Conservation (phyloP, 805 yeast species). For the Scheffersomyces ergatensis region DNA sequence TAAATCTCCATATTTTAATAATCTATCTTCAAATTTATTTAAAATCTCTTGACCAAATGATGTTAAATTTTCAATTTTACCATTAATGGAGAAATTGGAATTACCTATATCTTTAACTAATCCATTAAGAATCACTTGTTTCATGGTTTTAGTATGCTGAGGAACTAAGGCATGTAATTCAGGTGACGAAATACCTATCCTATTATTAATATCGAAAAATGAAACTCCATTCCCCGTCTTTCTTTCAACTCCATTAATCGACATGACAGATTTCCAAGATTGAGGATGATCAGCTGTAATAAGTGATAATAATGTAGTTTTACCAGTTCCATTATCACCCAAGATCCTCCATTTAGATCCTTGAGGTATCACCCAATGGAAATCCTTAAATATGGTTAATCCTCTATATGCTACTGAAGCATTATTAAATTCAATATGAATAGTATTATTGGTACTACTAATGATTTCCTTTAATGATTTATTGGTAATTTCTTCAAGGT, state of each 20-base stretch:
- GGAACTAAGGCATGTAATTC: constrained; percentile 91
- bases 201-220: constrained; percentile 73
- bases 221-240: constrained; percentile 68
- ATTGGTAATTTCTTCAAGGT: constrained; percentile 6
- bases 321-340: constrained; percentile 92
- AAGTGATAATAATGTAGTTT: constrained; percentile 80
- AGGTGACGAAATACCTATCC: constrained; percentile 88
- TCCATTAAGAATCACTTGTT: constrained; percentile 69
- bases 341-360: constrained; percentile 88
- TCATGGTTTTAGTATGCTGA: constrained; percentile 41
- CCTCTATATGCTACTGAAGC: constrained; percentile 69
- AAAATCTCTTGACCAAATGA: constrained; percentile 17
- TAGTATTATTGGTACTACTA: constrained; percentile 1
- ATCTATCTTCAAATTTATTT: constrained; percentile 16
- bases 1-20: constrained; percentile 35
- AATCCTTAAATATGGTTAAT: constrained; percentile 52
- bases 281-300: constrained; percentile 96
- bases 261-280: constrained; percentile 77
- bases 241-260: constrained; percentile 64
- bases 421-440: constrained; percentile 48
- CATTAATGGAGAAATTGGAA: constrained; percentile 47
- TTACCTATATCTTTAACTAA: constrained; percentile 58
- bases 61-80: constrained; percentile 4
- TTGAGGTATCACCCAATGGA: constrained; percentile 62
- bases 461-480: constrained; percentile 1